These are phyloP conservation scores for Brasilioporus rufonigricans DNA, from an alignment of 768 basidiomycete genomes.

Conservation along the genomic window DNA sequence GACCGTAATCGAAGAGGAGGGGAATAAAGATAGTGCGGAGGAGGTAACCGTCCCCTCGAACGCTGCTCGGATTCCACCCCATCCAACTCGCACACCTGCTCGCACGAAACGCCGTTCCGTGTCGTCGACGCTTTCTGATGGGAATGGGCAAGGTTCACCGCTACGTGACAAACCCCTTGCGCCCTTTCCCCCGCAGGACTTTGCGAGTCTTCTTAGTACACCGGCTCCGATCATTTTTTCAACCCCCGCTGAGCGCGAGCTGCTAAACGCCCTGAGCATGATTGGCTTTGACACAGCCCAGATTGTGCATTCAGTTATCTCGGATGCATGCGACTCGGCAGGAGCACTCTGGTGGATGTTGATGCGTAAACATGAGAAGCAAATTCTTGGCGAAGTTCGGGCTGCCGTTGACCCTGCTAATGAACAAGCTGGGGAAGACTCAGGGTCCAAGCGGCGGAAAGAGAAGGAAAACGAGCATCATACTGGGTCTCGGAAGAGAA, in stretches of 20 bases:
- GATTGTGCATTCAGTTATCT: conserved; percentile 89
- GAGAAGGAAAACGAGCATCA: conserved; percentile 24
- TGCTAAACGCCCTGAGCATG: conserved; percentile 69
- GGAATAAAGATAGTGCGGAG: background rate
- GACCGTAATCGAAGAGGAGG: conserved; percentile 54
- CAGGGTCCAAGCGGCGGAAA: conserved; percentile 31
- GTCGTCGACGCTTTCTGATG: conserved; percentile 78
- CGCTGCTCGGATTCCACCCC: conserved; percentile 44
- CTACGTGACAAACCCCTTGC: conserved; percentile 44
- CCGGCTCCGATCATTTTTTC: conserved; percentile 85
- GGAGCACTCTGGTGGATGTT: conserved; percentile 98
- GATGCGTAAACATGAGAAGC: conserved; percentile 73
- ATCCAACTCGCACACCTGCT: conserved; percentile 83
- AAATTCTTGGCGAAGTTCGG: conserved; percentile 40
- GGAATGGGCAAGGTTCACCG: conserved; percentile 50
- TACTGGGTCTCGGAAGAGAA: conserved; percentile 22
- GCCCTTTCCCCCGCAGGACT: conserved; percentile 48
- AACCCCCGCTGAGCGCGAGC: conserved; percentile 72
- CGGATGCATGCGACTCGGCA: conserved; percentile 88
- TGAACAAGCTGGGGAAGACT: conserved; percentile 19
- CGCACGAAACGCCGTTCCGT: conserved; percentile 95
- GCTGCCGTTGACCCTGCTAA: conserved; percentile 15
- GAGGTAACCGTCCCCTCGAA: conserved; percentile 22
- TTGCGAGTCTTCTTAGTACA: conserved; percentile 58
- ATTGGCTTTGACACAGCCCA: conserved; percentile 94